Evolutionary conservation across 2,329 filamentous ascomycete species (phyloP).

Genomic region (Fusarium verrucosum): DNA sequence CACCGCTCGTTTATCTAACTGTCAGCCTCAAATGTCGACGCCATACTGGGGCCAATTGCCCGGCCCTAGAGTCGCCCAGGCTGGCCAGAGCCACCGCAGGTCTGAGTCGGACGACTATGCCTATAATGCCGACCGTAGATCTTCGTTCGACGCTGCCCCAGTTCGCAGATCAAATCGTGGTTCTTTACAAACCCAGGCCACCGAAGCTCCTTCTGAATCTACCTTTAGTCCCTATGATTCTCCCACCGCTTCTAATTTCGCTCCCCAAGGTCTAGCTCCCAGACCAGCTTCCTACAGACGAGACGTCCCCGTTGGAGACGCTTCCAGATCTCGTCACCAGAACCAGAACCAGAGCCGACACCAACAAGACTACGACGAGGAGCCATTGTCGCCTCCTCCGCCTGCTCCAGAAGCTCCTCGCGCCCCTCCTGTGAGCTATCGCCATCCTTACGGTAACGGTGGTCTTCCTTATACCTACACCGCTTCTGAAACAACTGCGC

Average conservation of each 20-base stretch:
- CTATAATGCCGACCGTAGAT: constrained; percentile 47
- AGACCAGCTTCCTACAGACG: constrained; percentile 67
- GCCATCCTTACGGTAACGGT: constrained; percentile 54
- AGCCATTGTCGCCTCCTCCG: constrained; percentile 53
- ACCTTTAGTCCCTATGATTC: constrained; percentile 67
- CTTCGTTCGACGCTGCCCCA: constrained; percentile 50
- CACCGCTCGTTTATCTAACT: constrained; percentile 28
- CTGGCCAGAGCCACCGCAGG: constrained; percentile 50
- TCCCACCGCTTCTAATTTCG: constrained; percentile 62
- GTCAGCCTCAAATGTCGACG: constrained; percentile 54
- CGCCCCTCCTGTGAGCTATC: constrained; percentile 67
- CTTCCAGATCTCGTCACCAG: constrained; percentile 56
- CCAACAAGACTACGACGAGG: constrained; percentile 53
- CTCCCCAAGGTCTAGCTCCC: constrained; percentile 63
- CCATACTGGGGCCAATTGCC: constrained; percentile 70
- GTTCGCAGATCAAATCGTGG: constrained; percentile 59
- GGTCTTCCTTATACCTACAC: constrained; percentile 40
- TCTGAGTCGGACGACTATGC: constrained; percentile 46
- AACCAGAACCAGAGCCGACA: constrained; percentile 34
- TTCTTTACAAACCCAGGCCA: constrained; percentile 65
- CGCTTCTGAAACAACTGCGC: constrained; percentile 19
- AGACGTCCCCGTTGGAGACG: constrained; percentile 52
- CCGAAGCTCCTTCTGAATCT: constrained; percentile 65
- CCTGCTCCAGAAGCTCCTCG: constrained; percentile 69
- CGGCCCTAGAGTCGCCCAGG: constrained; percentile 53